Base-by-base conservation (phyloP, 2,329 filamentous ascomycete species). In the Ophiostoma quercus region DNA sequence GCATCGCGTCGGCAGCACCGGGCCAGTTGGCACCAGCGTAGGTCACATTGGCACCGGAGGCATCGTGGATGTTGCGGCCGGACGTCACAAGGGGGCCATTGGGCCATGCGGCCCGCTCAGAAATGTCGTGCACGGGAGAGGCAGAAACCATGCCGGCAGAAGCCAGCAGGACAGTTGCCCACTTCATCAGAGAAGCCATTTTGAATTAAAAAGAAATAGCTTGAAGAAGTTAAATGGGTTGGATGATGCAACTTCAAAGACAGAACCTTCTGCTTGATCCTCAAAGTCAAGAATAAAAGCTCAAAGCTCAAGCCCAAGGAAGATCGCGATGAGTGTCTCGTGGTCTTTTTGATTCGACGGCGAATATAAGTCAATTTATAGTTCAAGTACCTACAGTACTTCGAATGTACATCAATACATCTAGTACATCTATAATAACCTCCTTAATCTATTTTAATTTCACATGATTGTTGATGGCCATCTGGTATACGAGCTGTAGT, bases 1-100 rank as follows among this genome's bases (percentile, higher is more conserved):
- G 80, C 87, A 89, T 89, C n/a, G 84, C 82, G 63, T 88, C 86
- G 63, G 82, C 82, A 19, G 85, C 83, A 0, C 86, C 87, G 0
- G 87, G 85, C 87, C 87, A 89, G 73, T 89, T 89, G 14, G 82
- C 82, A 0, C 87, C 86, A 3, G 83, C 85, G 69, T 84, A 83
- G 7, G 79, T 82, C 43, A 87, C 77, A 43, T 79, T 79, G 2
- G 79, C 75, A 51, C 81, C 81, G 0, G 78, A 77, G 1, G 79
- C 76, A 71, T 84, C 80, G 62, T 79, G 77, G 67, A 84, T 81
- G 74, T 79, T 80, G 1, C 80, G 77, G 1, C 79, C 82, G 0
- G 77, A 76, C 32, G 79, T 76, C 70, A 75, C 75, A 47, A 85
- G 79, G 0, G 83, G 83, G 0, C 78, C 80, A 43, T 81, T 79